Evolutionary conservation across 1,139 yeast species (phyloP).

Genomic region (Scheffersomyces titani): DNA sequence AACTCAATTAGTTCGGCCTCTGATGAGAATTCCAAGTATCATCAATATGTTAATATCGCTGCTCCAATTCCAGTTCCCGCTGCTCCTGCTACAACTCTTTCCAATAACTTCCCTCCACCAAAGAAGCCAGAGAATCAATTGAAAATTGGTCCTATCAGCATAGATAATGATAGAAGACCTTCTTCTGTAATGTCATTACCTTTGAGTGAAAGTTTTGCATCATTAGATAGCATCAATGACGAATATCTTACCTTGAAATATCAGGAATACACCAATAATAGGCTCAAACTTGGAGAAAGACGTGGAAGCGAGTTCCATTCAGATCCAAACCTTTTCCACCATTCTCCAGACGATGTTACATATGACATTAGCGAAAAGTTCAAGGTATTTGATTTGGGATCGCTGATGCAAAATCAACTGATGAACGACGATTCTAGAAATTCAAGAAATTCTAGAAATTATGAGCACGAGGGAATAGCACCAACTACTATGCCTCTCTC

Average conservation of each 20-base stretch:
- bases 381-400: conserved; percentile 36
- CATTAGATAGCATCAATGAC: conserved; percentile 71
- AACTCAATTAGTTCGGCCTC: conserved; percentile 13
- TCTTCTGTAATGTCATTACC: conserved; percentile 55
- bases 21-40: conserved; percentile 4
- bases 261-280: conserved; percentile 25
- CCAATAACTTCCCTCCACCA: conserved; percentile 1
- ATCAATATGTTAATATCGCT: conserved; percentile 8
- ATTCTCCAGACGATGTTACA: not conserved
- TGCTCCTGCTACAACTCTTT: conserved; percentile 3
- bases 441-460: not conserved
- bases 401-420: conserved; percentile 35
- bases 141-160: conserved; percentile 39
- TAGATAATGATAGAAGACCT: conserved; percentile 22
- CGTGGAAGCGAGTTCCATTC: conserved; percentile 2
- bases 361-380: conserved; percentile 33
- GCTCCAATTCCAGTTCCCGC: conserved; percentile 23
- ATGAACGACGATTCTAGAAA: conserved; percentile 6
- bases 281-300: conserved; percentile 1
- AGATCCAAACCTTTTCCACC: not conserved
- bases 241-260: conserved; percentile 47
- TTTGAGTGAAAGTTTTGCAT: conserved; percentile 73
- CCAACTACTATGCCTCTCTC: conserved; percentile 11
- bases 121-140: conserved; percentile 9
- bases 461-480: conserved; percentile 13